A percentile compares a stretch with the other conserved stretches of the same genome.
phyloP scores from a whole-genome alignment of 306 rosid species.

The Glycine tomentella region DNA sequence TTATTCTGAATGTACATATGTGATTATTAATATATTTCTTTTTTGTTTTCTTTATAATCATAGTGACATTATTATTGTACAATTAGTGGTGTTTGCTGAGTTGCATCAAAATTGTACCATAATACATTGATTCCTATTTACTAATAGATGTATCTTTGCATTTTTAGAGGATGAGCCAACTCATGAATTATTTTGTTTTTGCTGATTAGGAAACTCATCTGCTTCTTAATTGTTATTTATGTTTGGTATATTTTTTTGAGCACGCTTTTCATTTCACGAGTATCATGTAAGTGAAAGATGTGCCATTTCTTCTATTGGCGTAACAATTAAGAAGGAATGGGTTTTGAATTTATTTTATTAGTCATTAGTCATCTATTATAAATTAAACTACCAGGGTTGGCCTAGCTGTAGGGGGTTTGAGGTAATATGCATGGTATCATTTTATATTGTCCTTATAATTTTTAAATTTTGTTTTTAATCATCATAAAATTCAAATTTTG shows the following conservation, averaged over 20 bases:
- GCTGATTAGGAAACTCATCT: too few relatives aligned
- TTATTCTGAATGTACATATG: conserved; percentile 69
- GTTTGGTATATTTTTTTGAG: background rate
- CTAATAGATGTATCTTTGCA: conserved; percentile 27
- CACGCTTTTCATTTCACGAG: background rate
- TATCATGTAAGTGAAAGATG: background rate
- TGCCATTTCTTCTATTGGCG: background rate
- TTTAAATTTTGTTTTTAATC: too few relatives aligned
- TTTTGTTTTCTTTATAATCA: background rate
- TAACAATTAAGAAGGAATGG: background rate
- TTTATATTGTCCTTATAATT: too few relatives aligned
- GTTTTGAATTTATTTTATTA: background rate
- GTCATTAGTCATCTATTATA: too few relatives aligned
- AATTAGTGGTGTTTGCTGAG: conserved; percentile 51
- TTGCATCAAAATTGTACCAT: conserved; percentile 52
- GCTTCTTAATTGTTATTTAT: too few relatives aligned
- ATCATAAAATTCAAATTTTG: too few relatives aligned
- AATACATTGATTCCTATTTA: conserved; percentile 33
- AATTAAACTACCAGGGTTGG: too few relatives aligned
- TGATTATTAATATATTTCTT: conserved; percentile 45
- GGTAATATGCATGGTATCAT: too few relatives aligned
- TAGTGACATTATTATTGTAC: conserved; percentile 53
- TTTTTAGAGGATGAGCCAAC: background rate
- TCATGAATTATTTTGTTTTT: too few relatives aligned
- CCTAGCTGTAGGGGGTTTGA: too few relatives aligned